These are phyloP conservation scores for Vitis hybrid DNA, from an alignment of 177 flowering plant genomes.

Conservation along the genomic window DNA sequence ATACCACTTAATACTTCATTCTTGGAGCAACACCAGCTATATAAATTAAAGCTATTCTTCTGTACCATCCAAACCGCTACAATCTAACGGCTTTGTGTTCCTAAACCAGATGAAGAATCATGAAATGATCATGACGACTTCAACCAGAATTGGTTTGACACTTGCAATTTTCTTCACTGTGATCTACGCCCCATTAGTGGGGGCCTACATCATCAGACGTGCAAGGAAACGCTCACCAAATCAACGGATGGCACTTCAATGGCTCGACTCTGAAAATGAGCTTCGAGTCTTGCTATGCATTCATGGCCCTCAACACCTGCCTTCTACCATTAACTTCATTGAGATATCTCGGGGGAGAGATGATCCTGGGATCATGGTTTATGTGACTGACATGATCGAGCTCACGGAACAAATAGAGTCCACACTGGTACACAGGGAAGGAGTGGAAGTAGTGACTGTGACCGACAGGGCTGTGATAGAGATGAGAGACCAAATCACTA, in stretches of 20 bases:
- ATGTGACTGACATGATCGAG: constrained; percentile 66
- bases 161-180: constrained; percentile 36
- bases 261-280: constrained; percentile 48
- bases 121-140: background rate
- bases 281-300: constrained; percentile 57
- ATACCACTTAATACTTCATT: too few species aligned
- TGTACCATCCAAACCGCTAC: too few species aligned
- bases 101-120: constrained; percentile 20
- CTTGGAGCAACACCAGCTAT: too few species aligned
- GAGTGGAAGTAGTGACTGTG: constrained; percentile 37
- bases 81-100: background rate
- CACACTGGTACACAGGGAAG: constrained; percentile 37
- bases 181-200: constrained; percentile 43
- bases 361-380: constrained; percentile 40
- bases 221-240: constrained; percentile 44
- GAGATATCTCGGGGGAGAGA: constrained; percentile 54
- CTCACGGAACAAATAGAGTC: constrained; percentile 56
- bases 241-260: constrained; percentile 50
- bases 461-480: constrained; percentile 39
- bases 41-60: too few species aligned
- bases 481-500: constrained; percentile 48
- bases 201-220: constrained; percentile 38
- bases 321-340: constrained; percentile 54
- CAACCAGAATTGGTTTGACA: constrained; percentile 33
- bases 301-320: constrained; percentile 46